Evolutionary conservation across 352 stramenopile species (phyloP), one percentile per base, ranked within the genome.

Genomic region (Globisporangium radiosum): DNA sequence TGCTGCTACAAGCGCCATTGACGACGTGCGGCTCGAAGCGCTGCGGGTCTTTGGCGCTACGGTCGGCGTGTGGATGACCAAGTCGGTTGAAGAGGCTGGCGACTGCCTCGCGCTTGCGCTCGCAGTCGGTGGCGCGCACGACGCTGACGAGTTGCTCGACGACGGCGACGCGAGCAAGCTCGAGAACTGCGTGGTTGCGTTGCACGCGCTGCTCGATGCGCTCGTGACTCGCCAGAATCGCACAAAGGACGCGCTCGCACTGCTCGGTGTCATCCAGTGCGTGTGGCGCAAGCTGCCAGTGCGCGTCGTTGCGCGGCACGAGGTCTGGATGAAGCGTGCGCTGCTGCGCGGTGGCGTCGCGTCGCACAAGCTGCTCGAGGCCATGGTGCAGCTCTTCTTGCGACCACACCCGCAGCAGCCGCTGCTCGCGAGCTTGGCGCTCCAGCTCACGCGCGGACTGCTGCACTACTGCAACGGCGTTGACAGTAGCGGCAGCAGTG

Each of bases 381-480:
- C 69, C 14, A 65, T 75, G 40, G 56, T 75, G 3, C 49, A 64
- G 3, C 45, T 81, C 1, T 69, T 81, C 5, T 48, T 78, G 59
- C 73, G 60, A 7, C 73, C 73, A 0, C 62, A 76, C 42, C 54
- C 51, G 8, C 47, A 57, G 17, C 54, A 44, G 4, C 15, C 47
- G 0, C 66, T 81, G 14, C 55, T 72, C 1, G 50, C 53, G 5
- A 59, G 50, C 45, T 56, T 76, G 33, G 56, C 66, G 2, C 47
- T 75, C 13, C 70, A 73, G 40, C 53, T 81, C 19, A 60, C 70
- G 14, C 66, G 75, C 25, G 70, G 63, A 4, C 42, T 81, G 43
- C 66, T 72, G 2, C 54, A 75, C 38, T 66, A 70, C 40, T 78
- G 62, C 47, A 78, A 78, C 19, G 63, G 52, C 3, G 61, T 54